Evolutionary conservation across 176 grass and related monocot genomes (phyloP), one percentile per base, ranked within the genome.

Genomic region (Aegilops umbellulata): DNA sequence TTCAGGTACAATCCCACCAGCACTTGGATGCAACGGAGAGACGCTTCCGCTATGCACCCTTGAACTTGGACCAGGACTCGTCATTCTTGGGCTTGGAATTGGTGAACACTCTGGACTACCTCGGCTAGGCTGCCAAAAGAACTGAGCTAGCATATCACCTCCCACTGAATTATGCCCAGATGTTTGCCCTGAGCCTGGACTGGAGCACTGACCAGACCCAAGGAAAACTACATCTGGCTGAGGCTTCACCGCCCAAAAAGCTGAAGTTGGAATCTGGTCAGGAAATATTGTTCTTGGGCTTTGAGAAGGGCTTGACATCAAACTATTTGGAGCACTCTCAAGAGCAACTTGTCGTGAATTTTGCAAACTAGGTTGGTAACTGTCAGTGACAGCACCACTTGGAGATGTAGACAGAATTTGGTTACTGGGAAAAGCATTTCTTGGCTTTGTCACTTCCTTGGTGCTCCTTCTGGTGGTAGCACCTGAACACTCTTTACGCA

Each of bases 81-180:
- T 93, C 92, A 96, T 94, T 90, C 97, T 93, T 91, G 97, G 94
- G 85, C 97, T 99, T 51, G 92, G 86, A 88, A 96, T 89, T 35
- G 97, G 97, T 51, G 97, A 99, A 86, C 85, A 99, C 75, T 99
- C 97, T 79, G 97, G 94, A 82, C 92, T 97, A 60, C 90, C 90
- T 73, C 94, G 91, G 84, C 94, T 96, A 70, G 90, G 97, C 51
- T 96, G 97, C 97, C 92, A 99, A 73, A 99, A 90, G 82, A 94
- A 74, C 46, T 95, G 97, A 29, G 88, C 90, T 49, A 99, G 80
- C 92, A 96, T 99, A 81, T 99, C 97, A 66, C 90, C 97, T 84
- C 97, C 97, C 66, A 99, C 90, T 55, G 97, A 99, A 84, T 99
- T 99, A 91, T 99, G 97, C 25, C 97, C 94, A 74, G 97, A 99